Base-by-base conservation (phyloP, 1,284 basidiomycete species). In the Ustilago xerochloae region DNA sequence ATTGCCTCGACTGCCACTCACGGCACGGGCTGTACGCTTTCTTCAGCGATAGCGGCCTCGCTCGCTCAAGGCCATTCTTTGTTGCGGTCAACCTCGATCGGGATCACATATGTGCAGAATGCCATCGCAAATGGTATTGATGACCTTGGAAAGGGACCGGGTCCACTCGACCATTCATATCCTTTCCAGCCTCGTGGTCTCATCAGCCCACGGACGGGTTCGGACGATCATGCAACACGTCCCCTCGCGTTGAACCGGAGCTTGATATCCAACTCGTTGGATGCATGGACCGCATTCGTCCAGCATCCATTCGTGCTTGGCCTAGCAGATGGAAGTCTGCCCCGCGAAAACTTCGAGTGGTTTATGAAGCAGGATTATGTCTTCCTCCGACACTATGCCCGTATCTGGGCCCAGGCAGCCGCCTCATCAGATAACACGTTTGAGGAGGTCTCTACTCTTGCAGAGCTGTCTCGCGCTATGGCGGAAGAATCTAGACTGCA, bases 11-110 rank as follows among this genome's bases (percentile, higher is more conserved):
- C 30, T 3, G 74, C 77, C 4, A 83, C 94, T 0, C 95, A 97
- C 81, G 95, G 95, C 1, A 97, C 95, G 0, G 95, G 95, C 1
- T 98, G 94, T 83, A 97, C 95, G 0, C 87, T 97, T 9, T 91
- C 91, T 38, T 90, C 94, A 0, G 93, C 93, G 0, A 88, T 97
- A 15, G 90, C 91, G 1, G 90, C 90, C 52, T 87, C 87, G 22
- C 85, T 94, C 13, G 90, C 89, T 0, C 86, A 87, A 36, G 90
- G 90, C 35, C 75, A 79, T 76, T 82, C 76, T 90, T 89, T 92
- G 26, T 81, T 85, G 0, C 87, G 89, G 12, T 91, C 92, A 0
- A 88, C 89, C 0, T 83, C 86, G 15, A 81, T 85, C 12, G 93
- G 91, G 0, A 90, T 90, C 1, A 82, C 85, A 7, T 97, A 92